phyloP scores from a whole-genome alignment of 768 basidiomycete species.

The Trametes sanguinea region DNA sequence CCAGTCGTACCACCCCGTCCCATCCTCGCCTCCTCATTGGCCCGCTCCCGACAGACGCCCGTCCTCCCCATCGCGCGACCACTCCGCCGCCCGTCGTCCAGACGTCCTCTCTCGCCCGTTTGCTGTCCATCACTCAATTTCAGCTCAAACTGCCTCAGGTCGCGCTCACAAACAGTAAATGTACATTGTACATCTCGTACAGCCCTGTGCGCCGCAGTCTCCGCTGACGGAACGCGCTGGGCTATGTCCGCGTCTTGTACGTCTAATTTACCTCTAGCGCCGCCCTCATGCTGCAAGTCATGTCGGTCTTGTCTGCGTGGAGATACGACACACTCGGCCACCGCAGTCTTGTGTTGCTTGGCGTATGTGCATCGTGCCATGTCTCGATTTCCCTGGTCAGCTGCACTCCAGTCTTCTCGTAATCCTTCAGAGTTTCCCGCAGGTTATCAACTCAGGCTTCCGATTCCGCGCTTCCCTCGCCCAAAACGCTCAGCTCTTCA shows the following conservation, averaged over 20 bases:
- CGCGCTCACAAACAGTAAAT: background rate
- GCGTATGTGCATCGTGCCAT: conserved; percentile 14
- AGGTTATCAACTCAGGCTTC: too few species aligned
- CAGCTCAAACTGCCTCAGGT: background rate
- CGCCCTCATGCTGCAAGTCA: background rate
- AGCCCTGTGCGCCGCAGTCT: background rate
- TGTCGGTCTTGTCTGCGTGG: background rate
- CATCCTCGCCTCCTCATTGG: conserved; percentile 11
- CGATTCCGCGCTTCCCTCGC: background rate
- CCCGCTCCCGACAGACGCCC: conserved; percentile 7
- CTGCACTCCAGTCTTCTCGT: background rate
- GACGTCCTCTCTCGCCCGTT: background rate
- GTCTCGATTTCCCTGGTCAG: background rate
- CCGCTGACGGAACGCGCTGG: background rate
- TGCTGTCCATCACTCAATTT: conserved; percentile 6
- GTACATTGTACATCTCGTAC: too few species aligned
- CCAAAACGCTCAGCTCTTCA: background rate
- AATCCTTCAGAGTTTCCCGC: too few species aligned
- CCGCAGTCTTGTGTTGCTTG: background rate
- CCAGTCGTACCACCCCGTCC: conserved; percentile 31
- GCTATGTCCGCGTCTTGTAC: conserved; percentile 14
- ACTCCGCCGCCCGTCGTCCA: background rate
- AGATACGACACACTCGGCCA: too few species aligned
- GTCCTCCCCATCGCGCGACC: conserved; percentile 2
- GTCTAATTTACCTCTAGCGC: conserved; percentile 10